Evolutionary conservation across 2,329 filamentous ascomycete genomes (phyloP), one percentile per base, ranked within the genome.

Genomic region (Fusarium liriodendri): DNA sequence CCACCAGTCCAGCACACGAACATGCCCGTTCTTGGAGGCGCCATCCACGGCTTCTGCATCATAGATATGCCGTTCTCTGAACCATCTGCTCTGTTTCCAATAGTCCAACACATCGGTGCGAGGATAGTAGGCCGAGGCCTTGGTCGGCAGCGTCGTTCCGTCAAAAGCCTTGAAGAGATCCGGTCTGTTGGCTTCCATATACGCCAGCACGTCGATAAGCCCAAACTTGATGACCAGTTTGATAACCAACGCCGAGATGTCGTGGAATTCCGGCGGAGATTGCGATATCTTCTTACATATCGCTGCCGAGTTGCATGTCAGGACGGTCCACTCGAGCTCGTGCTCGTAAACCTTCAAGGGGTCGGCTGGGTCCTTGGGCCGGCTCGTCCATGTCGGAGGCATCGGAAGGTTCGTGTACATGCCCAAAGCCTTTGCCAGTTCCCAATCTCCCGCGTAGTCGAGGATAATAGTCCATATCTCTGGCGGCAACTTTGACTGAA

Each of bases 181-280:
- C 6, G 88, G 88, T 13, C 89, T 87, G 76, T 91, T 91, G 52
- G 84, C 83, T 70, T 91, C 90, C 73, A 91, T 84, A 75, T 89
- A 95, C 3, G 90, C 89, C 37, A 98, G 89, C 5, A 98, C 90
- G 14, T 93, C 90, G 18, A 92, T 93, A 76, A 96, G 92, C 47
- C 92, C 94, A 81, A 98, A 98, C 74, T 97, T 95, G 85, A 98
- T 95, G 76, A 98, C 95, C 45, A 98, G 89, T 78, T 95, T 95
- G 71, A 97, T 93, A 40, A 94, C 94, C 2, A 97, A 87, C 3
- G 92, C 92, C 0, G 95, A 97, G 14, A 98, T 87, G 73, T 92
- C 87, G 73, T 86, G 85, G 74, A 94, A 93, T 29, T 90, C 90
- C 37, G 93, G 90, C 0, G 93, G 92, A 20, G 94, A 93, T 40